Evolutionary conservation across 805 yeast genomes (phyloP).

Genomic region (Sugiyamaella smithiae): DNA sequence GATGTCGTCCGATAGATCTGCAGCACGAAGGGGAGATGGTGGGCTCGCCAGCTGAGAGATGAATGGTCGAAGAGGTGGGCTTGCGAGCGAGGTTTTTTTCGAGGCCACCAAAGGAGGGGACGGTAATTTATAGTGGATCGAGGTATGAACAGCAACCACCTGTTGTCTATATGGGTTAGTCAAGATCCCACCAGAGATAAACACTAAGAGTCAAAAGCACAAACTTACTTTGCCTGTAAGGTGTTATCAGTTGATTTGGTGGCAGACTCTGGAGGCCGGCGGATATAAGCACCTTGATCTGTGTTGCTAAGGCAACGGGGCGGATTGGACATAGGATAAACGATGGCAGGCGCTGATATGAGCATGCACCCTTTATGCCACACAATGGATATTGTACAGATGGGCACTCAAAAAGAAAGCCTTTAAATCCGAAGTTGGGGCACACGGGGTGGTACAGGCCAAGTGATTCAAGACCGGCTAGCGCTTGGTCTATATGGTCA

Average conservation of each 20-base stretch:
- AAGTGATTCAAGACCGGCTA: no score
- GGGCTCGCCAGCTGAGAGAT: not conserved
- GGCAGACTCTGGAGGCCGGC: not conserved
- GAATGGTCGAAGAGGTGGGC: constrained; percentile 1
- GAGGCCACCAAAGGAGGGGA: not conserved
- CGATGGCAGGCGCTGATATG: not conserved
- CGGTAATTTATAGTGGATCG: not conserved
- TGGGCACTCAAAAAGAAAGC: no score
- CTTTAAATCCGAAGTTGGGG: no score
- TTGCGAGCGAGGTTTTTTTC: not conserved
- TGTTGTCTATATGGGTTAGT: not conserved
- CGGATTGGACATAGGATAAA: not conserved
- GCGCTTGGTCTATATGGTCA: no score
- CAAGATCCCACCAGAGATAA: not conserved
- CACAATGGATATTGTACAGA: not conserved
- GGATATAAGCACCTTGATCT: constrained; percentile 1
- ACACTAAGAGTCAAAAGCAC: not conserved
- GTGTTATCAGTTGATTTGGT: constrained; percentile 1
- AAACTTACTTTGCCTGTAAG: not conserved
- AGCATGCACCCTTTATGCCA: not conserved
- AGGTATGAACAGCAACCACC: not conserved
- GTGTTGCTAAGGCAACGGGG: constrained; percentile 1
- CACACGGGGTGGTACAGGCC: no score
- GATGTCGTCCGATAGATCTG: not conserved
- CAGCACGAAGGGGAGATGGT: not conserved